Evolutionary conservation across 2,329 filamentous ascomycete genomes (phyloP), one percentile per base, ranked within the genome.

Genomic region (Ceratocystis ficicola): DNA sequence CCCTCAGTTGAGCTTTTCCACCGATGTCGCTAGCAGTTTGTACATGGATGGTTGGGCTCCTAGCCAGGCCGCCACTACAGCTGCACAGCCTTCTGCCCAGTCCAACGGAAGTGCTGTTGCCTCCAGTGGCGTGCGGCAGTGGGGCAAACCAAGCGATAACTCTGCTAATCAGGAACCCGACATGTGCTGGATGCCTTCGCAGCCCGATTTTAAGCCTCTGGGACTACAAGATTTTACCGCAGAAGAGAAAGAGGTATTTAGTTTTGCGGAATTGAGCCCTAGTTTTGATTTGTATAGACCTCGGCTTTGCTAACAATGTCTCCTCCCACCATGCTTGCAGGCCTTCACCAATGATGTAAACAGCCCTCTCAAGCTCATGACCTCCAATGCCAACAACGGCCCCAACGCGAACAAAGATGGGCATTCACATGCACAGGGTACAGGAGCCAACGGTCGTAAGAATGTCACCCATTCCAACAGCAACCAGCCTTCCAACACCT

Each of bases 281-380:
- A 17, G 10, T 32, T 48, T 15, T 7, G 15, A 32, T 50, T 5
- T 20, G 12, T 0, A 20, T 10, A 25, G 12, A 2, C 22, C 44
- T 7, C 61, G 7, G 36, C 15, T 32, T 44, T 63, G 57, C 57
- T 62, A 44, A 63, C 50, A 2, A 1, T 15, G 6, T 44, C 30
- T 36, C 10, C 46, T 63, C 12, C 15, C 20, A 6, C 46, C 48
- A 25, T 52, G 2, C 17, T 10, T 65, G 52, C 74, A 96, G 88
- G 79, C 88, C 69, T 96, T 96, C 75, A 77, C 85, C 63, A 84
- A 83, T 63, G 94, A 95, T 69, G 91, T 99, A 73, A 99, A 97
- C 75, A 67, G 66, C 60, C 96, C 94, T 44, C 88, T 91, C 44
- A 79, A 96, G 70, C 97, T 97, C 76, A 88, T 89, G 7, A 89